Percentiles rank a stretch among this genome's conserved stretches.
These are phyloP conservation scores for Blastomyces percursus DNA, from an alignment of 2,329 filamentous ascomycete genomes.

Conservation along the genomic window DNA sequence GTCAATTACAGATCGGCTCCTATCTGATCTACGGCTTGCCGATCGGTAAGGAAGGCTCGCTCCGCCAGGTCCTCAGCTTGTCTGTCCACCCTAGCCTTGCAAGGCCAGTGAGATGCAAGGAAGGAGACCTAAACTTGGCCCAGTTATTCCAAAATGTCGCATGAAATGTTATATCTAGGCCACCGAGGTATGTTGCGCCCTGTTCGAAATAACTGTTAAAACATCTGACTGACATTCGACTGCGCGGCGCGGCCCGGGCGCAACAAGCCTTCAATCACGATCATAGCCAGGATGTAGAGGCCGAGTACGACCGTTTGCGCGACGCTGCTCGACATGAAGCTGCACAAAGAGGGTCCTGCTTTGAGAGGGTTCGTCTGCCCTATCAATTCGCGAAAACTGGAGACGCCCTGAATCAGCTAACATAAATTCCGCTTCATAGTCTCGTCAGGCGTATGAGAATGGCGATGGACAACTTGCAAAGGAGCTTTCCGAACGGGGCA, in stretches of 20 bases:
- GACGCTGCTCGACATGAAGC: slow-evolving; percentile 72
- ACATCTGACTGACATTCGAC: neutral
- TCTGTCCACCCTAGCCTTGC: neutral
- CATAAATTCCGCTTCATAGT: slow-evolving; percentile 28
- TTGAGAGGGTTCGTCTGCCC: slow-evolving; percentile 49
- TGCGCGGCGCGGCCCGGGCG: neutral
- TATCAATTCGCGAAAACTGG: neutral
- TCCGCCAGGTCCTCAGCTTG: neutral
- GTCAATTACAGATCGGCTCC: neutral
- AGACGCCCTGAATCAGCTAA: neutral
- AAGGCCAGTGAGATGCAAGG: neutral
- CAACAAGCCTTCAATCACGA: slow-evolving; percentile 64
- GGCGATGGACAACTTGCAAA: slow-evolving; percentile 81
- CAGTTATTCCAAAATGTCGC: slow-evolving; percentile 22
- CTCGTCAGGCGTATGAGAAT: slow-evolving; percentile 66
- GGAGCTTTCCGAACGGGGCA: slow-evolving; percentile 71
- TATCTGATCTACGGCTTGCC: neutral
- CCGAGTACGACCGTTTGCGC: slow-evolving; percentile 85
- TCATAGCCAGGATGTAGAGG: slow-evolving; percentile 57
- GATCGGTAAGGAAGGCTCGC: neutral
- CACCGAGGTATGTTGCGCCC: slow-evolving; percentile 24
- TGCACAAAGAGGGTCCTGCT: slow-evolving; percentile 64
- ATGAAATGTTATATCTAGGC: slow-evolving; percentile 36
- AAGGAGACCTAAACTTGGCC: neutral
- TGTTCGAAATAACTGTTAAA: neutral